A percentile compares a stretch with the other conserved stretches of the same genome.
phyloP scores from a whole-genome alignment of 495 filamentous ascomycete species.

The Rhypophila decipiens region DNA sequence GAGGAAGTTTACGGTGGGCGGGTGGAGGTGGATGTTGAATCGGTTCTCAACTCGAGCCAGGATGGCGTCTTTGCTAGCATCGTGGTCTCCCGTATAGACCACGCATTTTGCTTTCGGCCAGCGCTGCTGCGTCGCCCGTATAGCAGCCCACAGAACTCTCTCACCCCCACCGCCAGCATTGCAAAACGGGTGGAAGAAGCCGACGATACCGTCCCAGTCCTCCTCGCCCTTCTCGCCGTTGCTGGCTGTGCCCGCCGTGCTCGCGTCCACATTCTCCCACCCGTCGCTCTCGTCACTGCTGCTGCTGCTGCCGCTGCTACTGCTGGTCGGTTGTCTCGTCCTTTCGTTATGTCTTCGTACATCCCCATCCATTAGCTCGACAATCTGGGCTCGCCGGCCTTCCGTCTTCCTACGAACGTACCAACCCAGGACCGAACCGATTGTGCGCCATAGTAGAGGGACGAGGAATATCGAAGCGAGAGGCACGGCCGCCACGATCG shows the following conservation, averaged over 20 bases:
- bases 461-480: slow-evolving; percentile 25
- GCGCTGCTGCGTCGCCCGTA: slow-evolving; percentile 81
- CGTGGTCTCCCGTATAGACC: slow-evolving; percentile 92
- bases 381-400: slow-evolving; percentile 53
- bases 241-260: slow-evolving; percentile 41
- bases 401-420: slow-evolving; percentile 60
- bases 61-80: slow-evolving; percentile 72
- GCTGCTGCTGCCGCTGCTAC: slow-evolving; percentile 15
- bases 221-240: slow-evolving; percentile 47
- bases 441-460: slow-evolving; percentile 28
- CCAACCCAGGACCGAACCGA: slow-evolving; percentile 52
- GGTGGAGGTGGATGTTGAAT: slow-evolving; percentile 87
- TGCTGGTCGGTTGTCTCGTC: slow-evolving; percentile 27
- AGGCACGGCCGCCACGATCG: slow-evolving; percentile 16
- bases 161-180: slow-evolving; percentile 96
- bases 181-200: slow-evolving; percentile 97
- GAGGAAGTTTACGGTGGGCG: slow-evolving; percentile 76
- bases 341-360: slow-evolving; percentile 46
- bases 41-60: slow-evolving; percentile 72
- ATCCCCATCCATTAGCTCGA: slow-evolving; percentile 54
- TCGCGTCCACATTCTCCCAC: slow-evolving; percentile 68
- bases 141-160: slow-evolving; percentile 92
- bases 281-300: slow-evolving; percentile 64
- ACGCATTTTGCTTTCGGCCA: slow-evolving; percentile 85
- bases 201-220: slow-evolving; percentile 78